Evolutionary conservation across 2,329 filamentous ascomycete genomes (phyloP), one percentile per base, ranked within the genome.

Genomic region (Talaromyces sp.): DNA sequence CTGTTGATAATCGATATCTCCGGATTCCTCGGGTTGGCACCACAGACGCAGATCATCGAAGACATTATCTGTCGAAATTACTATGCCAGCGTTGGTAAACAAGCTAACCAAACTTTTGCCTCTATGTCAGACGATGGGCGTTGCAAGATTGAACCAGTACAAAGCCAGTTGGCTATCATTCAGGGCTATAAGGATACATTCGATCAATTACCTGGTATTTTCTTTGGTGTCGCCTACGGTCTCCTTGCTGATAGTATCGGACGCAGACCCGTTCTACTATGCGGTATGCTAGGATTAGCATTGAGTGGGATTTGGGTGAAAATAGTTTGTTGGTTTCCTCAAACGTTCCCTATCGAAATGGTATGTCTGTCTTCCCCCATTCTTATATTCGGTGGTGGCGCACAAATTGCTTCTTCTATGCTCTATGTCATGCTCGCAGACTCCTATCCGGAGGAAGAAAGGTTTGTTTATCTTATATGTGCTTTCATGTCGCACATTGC

Each of bases 71-170:
- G 68, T 40, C 62, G 62, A 19, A 63, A 67, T 10, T 62, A 67
- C 43, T 61, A 63, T 51, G 50, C 37, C 17, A 28, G 41, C 4
- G n/a, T n/a, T n/a, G n/a, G n/a, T n/a, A n/a, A n/a, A n/a, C 36
- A 57, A 10, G 15, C 22, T 1, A 19, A 10, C 10, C 41, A n/a
- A 3, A 25, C n/a, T n/a, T n/a, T 43, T 2, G 40, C 22, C 5
- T 22, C 13, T 31, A 21, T 45, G n/a, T 40, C 60, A 2, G 19
- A 52, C 40, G 58, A 61, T 1, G 60, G 52, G 2, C 40, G 52
- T 21, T 71, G 69, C 48, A 70, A 71, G 63, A 64, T 66, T 3
- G 69, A 67, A 22, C 53, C 56, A 13, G 64, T 71, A 4, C 69
- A 71, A 46, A 65, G 61, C n/a, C 66, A 71, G 45, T 36, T 70